Percentiles rank a stretch among this genome's conserved stretches.
Conservation (phyloP, 345 rosid genomes). For the Boechera retrofracta region DNA sequence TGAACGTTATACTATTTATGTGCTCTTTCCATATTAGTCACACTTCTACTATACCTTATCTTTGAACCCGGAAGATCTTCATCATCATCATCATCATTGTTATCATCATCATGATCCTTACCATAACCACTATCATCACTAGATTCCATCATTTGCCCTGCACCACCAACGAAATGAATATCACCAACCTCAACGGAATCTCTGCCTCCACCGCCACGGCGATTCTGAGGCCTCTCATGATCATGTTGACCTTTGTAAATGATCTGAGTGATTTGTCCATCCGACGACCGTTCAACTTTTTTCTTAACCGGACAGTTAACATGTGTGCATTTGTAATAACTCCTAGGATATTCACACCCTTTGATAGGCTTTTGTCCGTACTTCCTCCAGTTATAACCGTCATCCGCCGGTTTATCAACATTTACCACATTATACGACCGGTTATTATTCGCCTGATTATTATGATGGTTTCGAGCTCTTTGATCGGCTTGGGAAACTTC, state of each 20-base stretch:
- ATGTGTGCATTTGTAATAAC: slow-evolving; percentile 95
- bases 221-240: slow-evolving; percentile 79
- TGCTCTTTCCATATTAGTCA: not conserved
- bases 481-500: slow-evolving; percentile 61
- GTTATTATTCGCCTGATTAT: slow-evolving; percentile 36
- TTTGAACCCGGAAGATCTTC: slow-evolving; percentile 53
- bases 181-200: slow-evolving; percentile 38
- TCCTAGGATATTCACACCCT: slow-evolving; percentile 92
- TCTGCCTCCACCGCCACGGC: slow-evolving; percentile 53
- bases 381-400: slow-evolving; percentile 96
- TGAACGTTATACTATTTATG: not conserved
- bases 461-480: slow-evolving; percentile 53
- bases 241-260: slow-evolving; percentile 94
- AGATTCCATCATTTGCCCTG: slow-evolving; percentile 38
- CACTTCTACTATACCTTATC: slow-evolving; percentile 57
- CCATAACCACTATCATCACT: slow-evolving; percentile 49
- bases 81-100: slow-evolving; percentile 60
- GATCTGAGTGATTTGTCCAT: slow-evolving; percentile 90
- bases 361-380: slow-evolving; percentile 96
- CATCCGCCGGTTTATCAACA: slow-evolving; percentile 87
- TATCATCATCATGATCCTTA: slow-evolving; percentile 53
- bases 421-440: slow-evolving; percentile 44
- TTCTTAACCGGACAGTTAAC: slow-evolving; percentile 83
- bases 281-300: slow-evolving; percentile 87
- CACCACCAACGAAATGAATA: slow-evolving; percentile 38